Conservation (phyloP, 345 rosid species). For the Crucihimalaya himalaica region DNA sequence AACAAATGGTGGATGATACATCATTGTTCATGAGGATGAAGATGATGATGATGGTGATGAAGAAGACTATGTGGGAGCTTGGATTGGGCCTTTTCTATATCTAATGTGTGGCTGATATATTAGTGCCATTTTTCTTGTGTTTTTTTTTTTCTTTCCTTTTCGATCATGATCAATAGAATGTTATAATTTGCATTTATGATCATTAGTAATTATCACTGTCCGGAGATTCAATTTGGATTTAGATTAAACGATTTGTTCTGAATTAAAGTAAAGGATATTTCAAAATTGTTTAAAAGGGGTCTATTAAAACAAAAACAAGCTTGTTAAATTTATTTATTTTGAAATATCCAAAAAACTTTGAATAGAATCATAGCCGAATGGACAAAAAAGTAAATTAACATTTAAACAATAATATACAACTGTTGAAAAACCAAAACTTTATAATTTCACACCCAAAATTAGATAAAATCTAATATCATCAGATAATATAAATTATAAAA, state of each 20-base stretch:
- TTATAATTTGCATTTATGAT: conserved; percentile 31
- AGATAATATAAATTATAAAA: background rate
- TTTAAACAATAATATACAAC: background rate
- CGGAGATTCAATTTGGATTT: background rate
- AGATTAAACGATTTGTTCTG: conserved; percentile 1
- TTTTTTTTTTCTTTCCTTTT: background rate
- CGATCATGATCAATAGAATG: conserved; percentile 35
- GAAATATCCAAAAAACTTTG: background rate
- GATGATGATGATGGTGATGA: conserved; percentile 30
- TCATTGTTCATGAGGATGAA: conserved; percentile 36
- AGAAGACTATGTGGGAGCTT: conserved; percentile 29
- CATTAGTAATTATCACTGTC: conserved; percentile 6
- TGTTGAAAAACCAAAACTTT: too few species aligned
- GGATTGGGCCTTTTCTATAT: conserved; percentile 27
- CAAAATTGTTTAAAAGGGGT: background rate
- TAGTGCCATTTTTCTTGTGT: conserved; percentile 32
- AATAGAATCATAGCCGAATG: background rate
- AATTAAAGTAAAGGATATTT: background rate
- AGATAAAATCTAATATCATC: background rate
- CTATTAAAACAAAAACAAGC: background rate
- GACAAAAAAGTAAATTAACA: background rate
- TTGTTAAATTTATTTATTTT: background rate
- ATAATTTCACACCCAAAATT: too few species aligned
- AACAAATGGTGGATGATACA: conserved; percentile 34
- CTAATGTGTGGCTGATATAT: conserved; percentile 33